Percentiles rank a stretch among this genome's conserved stretches.
phyloP scores from a whole-genome alignment of 345 rosid genomes.

The Combretum micranthum region DNA sequence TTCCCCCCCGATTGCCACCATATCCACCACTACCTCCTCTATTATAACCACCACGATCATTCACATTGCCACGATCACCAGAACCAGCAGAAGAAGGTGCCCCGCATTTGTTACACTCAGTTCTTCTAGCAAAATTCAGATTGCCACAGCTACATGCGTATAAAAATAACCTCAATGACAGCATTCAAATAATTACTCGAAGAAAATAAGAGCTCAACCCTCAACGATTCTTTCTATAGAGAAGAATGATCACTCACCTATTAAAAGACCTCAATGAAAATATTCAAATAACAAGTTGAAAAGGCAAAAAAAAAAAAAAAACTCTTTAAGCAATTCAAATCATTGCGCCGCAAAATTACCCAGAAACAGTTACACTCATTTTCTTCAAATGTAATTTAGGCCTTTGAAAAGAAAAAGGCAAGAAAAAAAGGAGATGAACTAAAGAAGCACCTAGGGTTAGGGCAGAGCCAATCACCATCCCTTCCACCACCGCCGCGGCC shows the following conservation, averaged over 20 bases:
- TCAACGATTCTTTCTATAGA: no score
- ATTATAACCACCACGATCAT: slow-evolving; percentile 29
- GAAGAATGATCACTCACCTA: no score
- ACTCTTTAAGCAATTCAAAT: not conserved
- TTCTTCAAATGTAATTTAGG: no score
- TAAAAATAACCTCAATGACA: slow-evolving; percentile 10
- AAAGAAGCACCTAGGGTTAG: slow-evolving; percentile 60
- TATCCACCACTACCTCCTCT: slow-evolving; percentile 56
- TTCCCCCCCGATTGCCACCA: slow-evolving; percentile 39
- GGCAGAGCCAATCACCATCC: slow-evolving; percentile 96
- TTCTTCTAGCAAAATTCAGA: slow-evolving; percentile 88
- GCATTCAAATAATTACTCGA: no score
- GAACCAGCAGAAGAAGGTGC: slow-evolving; percentile 68
- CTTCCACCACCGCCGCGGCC: slow-evolving; percentile 75
- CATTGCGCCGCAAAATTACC: not conserved
- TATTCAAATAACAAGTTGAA: slow-evolving; percentile 15
- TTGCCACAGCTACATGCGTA: slow-evolving; percentile 85
- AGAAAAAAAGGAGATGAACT: slow-evolving; percentile 4
- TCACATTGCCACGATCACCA: slow-evolving; percentile 30
- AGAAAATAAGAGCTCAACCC: no score
- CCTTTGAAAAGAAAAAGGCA: not conserved
- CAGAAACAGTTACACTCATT: not conserved
- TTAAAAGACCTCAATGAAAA: not conserved
- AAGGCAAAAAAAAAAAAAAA: slow-evolving; percentile 2
- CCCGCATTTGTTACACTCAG: slow-evolving; percentile 96